Base-by-base conservation (phyloP, 257 asterid species). In the Solanum sejunctum region DNA sequence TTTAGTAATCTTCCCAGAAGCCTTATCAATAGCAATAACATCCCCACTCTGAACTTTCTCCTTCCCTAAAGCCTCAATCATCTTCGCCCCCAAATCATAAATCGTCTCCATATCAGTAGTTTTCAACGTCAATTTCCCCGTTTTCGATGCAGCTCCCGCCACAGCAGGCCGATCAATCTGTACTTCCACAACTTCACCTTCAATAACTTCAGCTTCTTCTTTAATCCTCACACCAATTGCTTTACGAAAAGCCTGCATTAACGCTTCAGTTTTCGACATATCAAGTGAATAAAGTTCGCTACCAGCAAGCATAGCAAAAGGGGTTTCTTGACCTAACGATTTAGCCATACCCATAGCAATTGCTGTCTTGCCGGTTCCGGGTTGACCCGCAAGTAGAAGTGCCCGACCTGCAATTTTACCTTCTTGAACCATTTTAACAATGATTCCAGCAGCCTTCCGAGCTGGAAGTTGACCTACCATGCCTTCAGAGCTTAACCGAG, bases 31-130 rank as follows among this genome's bases (percentile, higher is more conserved):
- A 6, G 91, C 98, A 85, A 96, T 88, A 70, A 96, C 96, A 87
- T 96, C 98, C 79, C 98, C 98, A 84, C 99, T 94, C 93, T 93
- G 98, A 84, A 94, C 98, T 72, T 94, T 96, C 85, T 94, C 98
- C 94, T 93, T 96, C 86, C 93, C 97, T 88, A 96, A 80, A 6
- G 97, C 94, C 86, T 96, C 99, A 87, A 94, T 96, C 98, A 96
- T 94, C 91, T 94, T 96, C 12, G 85, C 93, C 72, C 98, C 98
- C 89, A 93, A 89, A 73, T 96, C 99, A 85, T 93, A 94, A 20
- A 93, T 96, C 0, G 96, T 93, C 92, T 93, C 98, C 97, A 96
- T 94, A 78, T 96, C 99, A 52, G 98, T 96, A 7, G 99, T 94
- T 87, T 96, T 93, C 83, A 96, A 82, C 0, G 94, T 93, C 88